Conservation (phyloP, 805 yeast genomes). For the Candida namnaoensis region DNA sequence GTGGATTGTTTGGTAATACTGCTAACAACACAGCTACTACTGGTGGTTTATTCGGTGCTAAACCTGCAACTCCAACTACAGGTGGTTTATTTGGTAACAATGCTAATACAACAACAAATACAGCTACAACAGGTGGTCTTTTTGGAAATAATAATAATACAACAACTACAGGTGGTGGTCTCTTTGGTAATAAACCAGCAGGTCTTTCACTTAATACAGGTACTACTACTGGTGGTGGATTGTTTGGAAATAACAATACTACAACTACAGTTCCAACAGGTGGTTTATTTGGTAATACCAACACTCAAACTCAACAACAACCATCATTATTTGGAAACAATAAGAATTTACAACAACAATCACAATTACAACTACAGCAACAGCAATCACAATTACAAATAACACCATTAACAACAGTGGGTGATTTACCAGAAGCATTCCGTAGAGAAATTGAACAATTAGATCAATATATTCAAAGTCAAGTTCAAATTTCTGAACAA, state of each 20-base stretch:
- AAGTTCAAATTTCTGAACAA: constrained; percentile 63
- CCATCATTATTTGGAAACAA: constrained; percentile 24
- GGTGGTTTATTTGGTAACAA: constrained; percentile 18
- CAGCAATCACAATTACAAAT: constrained; percentile 38
- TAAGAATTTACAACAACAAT: constrained; percentile 9
- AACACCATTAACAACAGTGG: constrained; percentile 68
- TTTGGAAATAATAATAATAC: constrained; percentile 13
- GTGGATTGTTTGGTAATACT: constrained; percentile 22
- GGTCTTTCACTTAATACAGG: constrained; percentile 3
- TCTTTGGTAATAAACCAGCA: constrained; percentile 13
- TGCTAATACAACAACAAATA: constrained; percentile 3
- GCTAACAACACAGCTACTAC: constrained; percentile 9
- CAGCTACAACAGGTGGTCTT: constrained; percentile 15
- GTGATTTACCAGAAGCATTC: constrained; percentile 63
- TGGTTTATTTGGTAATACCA: constrained; percentile 1
- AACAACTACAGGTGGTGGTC: constrained; percentile 19
- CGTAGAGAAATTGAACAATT: constrained; percentile 63
- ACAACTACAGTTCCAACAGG: not conserved
- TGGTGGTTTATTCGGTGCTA: constrained; percentile 23
- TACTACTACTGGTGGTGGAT: constrained; percentile 12
- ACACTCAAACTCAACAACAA: constrained; percentile 6
- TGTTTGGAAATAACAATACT: constrained; percentile 15
- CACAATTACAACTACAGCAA: constrained; percentile 22
- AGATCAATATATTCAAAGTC: constrained; percentile 65
- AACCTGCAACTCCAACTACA: constrained; percentile 2